phyloP scores from a whole-genome alignment of 257 asterid species.

The Schizonepeta tenuifolia region DNA sequence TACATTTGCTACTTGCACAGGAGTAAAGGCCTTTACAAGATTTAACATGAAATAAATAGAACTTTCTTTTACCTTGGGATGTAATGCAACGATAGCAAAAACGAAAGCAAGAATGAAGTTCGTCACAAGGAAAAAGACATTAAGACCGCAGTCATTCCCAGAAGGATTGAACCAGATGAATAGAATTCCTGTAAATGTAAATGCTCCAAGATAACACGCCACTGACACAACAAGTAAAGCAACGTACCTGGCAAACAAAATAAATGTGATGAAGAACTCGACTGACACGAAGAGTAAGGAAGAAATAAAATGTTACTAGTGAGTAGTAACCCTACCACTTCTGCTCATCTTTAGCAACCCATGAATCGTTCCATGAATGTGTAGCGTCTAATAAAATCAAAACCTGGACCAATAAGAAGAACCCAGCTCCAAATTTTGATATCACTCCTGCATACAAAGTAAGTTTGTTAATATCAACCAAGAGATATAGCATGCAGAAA shows the following conservation, averaged over 20 bases:
- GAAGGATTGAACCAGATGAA: constrained; percentile 99
- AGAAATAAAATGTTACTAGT: constrained; percentile 22
- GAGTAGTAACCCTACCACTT: constrained; percentile 63
- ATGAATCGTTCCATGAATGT: constrained; percentile 95
- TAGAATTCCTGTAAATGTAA: constrained; percentile 67
- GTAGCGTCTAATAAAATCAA: constrained; percentile 82
- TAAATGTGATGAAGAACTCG: constrained; percentile 31
- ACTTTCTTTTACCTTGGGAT: constrained; percentile 63
- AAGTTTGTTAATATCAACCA: constrained; percentile 19
- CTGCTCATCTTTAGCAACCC: constrained; percentile 97
- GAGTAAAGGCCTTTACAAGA: not conserved
- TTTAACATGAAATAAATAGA: not conserved
- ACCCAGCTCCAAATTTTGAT: constrained; percentile 96
- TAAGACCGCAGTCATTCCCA: constrained; percentile 90
- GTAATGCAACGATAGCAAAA: constrained; percentile 81
- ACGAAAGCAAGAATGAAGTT: constrained; percentile 78
- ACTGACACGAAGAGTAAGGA: constrained; percentile 5
- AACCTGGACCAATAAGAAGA: constrained; percentile 89
- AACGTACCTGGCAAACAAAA: constrained; percentile 59
- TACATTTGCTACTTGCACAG: not conserved
- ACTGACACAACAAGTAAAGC: constrained; percentile 81
- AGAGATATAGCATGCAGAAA: not conserved
- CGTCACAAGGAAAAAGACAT: constrained; percentile 89
- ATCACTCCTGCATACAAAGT: constrained; percentile 60
- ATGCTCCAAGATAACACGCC: constrained; percentile 78